Evolutionary conservation across 805 yeast genomes (phyloP).

Genomic region (Lachancea quebecensis): DNA sequence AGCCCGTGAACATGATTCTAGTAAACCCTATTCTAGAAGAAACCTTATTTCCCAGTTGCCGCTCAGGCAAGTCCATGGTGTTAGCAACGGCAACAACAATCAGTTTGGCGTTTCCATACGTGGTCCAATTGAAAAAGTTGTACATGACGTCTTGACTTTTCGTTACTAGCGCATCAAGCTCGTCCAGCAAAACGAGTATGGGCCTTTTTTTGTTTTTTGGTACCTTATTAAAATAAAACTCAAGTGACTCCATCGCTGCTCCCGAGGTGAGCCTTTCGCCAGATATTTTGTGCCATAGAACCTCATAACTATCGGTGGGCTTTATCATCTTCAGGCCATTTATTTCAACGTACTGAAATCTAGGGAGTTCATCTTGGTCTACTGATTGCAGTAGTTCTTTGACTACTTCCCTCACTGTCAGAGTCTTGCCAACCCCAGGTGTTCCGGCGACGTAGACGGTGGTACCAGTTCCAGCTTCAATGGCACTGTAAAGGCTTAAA

Average conservation of each 20-base stretch:
- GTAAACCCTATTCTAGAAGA: conserved; percentile 86
- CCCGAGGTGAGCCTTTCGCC: conserved; percentile 52
- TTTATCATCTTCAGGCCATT: conserved; percentile 81
- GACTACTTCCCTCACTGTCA: conserved; percentile 82
- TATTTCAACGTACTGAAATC: conserved; percentile 74
- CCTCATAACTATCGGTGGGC: conserved; percentile 77
- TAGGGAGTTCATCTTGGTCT: conserved; percentile 34
- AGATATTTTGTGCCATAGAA: conserved; percentile 69
- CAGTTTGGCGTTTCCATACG: conserved; percentile 67
- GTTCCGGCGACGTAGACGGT: conserved; percentile 92
- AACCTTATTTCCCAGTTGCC: conserved; percentile 77
- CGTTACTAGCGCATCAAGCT: conserved; percentile 84
- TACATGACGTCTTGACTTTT: conserved; percentile 78
- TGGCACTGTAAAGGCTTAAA: conserved; percentile 61
- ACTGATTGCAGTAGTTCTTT: conserved; percentile 48
- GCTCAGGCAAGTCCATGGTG: conserved; percentile 94
- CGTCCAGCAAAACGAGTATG: conserved; percentile 79
- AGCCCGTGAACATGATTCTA: conserved; percentile 83
- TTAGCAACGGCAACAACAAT: conserved; percentile 92
- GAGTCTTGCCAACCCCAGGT: conserved; percentile 97
- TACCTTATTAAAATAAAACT: conserved; percentile 52
- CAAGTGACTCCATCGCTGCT: conserved; percentile 61
- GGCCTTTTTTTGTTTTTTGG: conserved; percentile 32
- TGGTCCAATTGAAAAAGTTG: conserved; percentile 97
- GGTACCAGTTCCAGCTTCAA: conserved; percentile 64